A percentile compares a stretch with the other conserved stretches of the same genome.
These are phyloP conservation scores for Populus pruinosa DNA, from an alignment of 345 rosid species.

Conservation along the genomic window DNA sequence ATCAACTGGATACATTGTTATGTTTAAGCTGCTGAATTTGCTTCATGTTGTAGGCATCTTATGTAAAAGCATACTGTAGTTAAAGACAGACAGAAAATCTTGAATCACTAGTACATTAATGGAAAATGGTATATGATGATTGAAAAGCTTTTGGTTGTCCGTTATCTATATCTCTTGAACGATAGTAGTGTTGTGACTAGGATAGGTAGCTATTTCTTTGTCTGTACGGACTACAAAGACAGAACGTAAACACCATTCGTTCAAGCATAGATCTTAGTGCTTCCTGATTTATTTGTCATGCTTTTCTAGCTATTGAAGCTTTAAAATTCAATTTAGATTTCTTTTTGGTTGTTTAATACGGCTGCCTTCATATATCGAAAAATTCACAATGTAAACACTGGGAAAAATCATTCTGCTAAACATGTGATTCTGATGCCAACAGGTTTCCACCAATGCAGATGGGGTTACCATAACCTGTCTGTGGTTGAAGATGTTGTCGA, in stretches of 20 bases:
- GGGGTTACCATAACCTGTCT: slow-evolving; percentile 96
- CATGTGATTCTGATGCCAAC: slow-evolving; percentile 16
- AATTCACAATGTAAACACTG: neutral
- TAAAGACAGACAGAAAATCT: neutral
- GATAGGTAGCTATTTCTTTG: neutral
- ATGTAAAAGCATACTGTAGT: neutral
- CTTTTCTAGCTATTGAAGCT: neutral
- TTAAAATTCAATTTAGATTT: neutral
- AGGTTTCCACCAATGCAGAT: slow-evolving; percentile 97
- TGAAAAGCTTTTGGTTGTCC: neutral
- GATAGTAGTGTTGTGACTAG: neutral
- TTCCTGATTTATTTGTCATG: neutral
- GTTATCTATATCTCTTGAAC: neutral
- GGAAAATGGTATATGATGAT: neutral
- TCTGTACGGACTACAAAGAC: neutral
- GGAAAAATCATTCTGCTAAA: neutral
- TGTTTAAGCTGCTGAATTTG: neutral
- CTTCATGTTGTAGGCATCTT: neutral
- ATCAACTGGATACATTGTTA: neutral
- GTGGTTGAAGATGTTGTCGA: slow-evolving; percentile 93
- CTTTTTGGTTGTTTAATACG: neutral
- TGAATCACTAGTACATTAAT: neutral
- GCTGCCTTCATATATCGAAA: neutral
- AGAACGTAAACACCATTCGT: neutral
- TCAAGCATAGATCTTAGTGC: neutral